Base-by-base conservation (phyloP, 106 monocot genomes). In the Iris macrosiphon region DNA sequence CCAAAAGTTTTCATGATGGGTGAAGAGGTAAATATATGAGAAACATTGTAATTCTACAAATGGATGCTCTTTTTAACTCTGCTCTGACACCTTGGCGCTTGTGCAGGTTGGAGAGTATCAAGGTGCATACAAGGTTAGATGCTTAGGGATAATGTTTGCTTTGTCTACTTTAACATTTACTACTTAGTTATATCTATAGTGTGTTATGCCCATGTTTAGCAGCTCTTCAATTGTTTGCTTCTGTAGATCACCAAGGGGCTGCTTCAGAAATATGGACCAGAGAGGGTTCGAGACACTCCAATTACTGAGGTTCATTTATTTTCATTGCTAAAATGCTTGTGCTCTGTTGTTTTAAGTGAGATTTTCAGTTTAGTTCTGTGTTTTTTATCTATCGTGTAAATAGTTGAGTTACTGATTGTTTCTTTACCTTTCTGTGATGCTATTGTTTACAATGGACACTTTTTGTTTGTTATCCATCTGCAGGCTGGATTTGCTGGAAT, bases 401-500 rank as follows among this genome's bases (percentile, higher is more conserved):
- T 35, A 35, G 34, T 6, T 35, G 10, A 6, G 4, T 35, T 35
- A 35, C 4, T 4, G 10, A 35, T 41, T 25, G 2, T 20, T 53
- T 53, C 33, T 19, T 53, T 28, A 32, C 17, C 6, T n/a, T 18
- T 2, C 14, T 15, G 29, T 50, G 18, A 33, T 33, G 13, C 28
- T 40, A 7, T 39, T 39, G 39, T 39, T n/a, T 6, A 11, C 39
- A 11, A 39, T 11, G 39, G 15, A 58, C 0, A 4, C 2, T 7
- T 7, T 43, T 4, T 55, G 31, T 22, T 38, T 58, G n/a, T 27
- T 26, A 25, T 18, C 3, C 10, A 16, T 15, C 63, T 38, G 34
- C 58, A 99, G 98, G 98, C 87, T 84, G 91, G 98, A 55, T 99
- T 99, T 76, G 48, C 98, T 45, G 98, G 98, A 44, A 91, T 99